A percentile compares a stretch with the other conserved stretches of the same genome.
Evolutionary conservation across 1,284 basidiomycete genomes (phyloP).

Genomic region (Marasmius tenuissimus): DNA sequence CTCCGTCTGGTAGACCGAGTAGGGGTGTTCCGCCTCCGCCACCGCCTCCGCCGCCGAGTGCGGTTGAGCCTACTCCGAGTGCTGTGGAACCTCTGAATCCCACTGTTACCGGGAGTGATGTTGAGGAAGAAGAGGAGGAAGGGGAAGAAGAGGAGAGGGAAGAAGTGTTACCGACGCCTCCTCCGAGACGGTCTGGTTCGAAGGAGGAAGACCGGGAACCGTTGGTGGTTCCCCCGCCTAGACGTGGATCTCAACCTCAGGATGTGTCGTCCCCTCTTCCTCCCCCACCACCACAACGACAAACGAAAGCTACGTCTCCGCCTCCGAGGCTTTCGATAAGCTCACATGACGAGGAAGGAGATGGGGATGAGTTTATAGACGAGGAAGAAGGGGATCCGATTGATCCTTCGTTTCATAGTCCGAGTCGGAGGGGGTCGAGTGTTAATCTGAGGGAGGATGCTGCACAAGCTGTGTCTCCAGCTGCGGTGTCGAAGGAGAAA

Average conservation of each 20-base stretch:
- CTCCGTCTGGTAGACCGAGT: neutral
- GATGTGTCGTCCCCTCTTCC: neutral
- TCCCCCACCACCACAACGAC: neutral
- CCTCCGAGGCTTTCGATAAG: neutral
- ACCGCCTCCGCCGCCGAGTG: neutral
- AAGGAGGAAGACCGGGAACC: neutral
- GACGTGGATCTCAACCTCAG: neutral
- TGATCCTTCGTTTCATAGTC: constrained; percentile 59
- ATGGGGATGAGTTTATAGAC: constrained; percentile 46
- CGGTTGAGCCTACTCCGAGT: too few species aligned
- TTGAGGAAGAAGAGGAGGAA: constrained; percentile 2
- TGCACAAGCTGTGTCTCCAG: too few species aligned
- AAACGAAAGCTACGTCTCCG: neutral
- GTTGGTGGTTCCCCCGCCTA: constrained; percentile 12
- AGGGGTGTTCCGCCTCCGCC: neutral
- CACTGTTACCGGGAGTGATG: neutral
- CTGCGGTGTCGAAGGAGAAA: too few species aligned
- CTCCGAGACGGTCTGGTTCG: neutral
- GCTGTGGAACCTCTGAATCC: too few species aligned
- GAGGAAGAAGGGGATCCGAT: constrained; percentile 70
- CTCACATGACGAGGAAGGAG: constrained; percentile 2
- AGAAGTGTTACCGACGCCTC: constrained; percentile 14
- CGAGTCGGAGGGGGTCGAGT: constrained; percentile 36
- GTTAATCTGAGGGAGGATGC: constrained; percentile 19
- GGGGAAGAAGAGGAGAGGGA: constrained; percentile 12